phyloP scores from a whole-genome alignment of 2,329 filamentous ascomycete genomes.

The Chaetomiaceae sp. region DNA sequence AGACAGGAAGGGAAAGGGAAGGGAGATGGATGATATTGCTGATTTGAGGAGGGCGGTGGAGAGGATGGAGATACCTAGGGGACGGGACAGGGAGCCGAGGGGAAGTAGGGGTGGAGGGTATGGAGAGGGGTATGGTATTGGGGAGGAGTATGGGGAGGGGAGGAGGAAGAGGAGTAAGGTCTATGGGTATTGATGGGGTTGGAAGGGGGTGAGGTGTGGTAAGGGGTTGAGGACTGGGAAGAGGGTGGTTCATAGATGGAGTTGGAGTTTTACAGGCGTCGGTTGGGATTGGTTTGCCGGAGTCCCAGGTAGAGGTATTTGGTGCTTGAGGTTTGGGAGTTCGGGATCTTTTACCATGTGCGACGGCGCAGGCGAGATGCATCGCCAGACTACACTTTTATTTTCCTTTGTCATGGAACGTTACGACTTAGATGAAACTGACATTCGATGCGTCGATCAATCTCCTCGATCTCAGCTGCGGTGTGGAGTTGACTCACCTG shows the following conservation, averaged over 20 bases:
- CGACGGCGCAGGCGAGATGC: neutral
- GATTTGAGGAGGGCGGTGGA: slow-evolving; percentile 24
- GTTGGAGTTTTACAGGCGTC: too few species aligned
- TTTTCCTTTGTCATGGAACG: slow-evolving; percentile 10
- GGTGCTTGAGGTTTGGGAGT: neutral
- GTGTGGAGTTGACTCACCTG: neutral
- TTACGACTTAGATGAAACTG: slow-evolving; percentile 4
- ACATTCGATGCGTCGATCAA: neutral
- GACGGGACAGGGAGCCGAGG: slow-evolving; percentile 16
- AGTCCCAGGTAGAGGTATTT: too few species aligned
- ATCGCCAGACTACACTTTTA: neutral
- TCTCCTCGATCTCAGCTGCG: neutral
- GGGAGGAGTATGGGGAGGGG: slow-evolving; percentile 9
- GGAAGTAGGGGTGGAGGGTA: slow-evolving; percentile 18
- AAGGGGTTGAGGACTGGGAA: neutral
- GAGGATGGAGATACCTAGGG: slow-evolving; percentile 23
- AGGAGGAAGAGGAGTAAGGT: slow-evolving; percentile 26
- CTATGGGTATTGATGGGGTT: slow-evolving; percentile 18
- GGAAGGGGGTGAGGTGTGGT: neutral
- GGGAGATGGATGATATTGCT: slow-evolving; percentile 20
- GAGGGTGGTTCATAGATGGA: too few species aligned
- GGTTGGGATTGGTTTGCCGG: too few species aligned
- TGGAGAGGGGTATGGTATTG: slow-evolving; percentile 12
- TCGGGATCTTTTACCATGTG: neutral
- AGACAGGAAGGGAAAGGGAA: slow-evolving; percentile 9